A percentile compares a stretch with the other conserved stretches of the same genome.
phyloP scores from a whole-genome alignment of 2,329 filamentous ascomycete species.

The Laburnicola sp. region DNA sequence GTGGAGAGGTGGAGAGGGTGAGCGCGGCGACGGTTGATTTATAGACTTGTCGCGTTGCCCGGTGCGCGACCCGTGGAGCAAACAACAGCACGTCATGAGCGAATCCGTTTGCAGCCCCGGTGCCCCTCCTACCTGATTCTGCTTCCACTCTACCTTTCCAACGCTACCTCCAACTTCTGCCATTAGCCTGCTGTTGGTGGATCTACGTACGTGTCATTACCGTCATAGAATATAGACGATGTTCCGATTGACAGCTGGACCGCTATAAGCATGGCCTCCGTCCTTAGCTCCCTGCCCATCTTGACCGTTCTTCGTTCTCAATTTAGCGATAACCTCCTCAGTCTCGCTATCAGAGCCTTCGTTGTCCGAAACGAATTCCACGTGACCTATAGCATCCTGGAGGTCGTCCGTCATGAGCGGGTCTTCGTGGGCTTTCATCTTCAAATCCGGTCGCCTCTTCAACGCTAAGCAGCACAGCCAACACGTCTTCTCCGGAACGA shows the following conservation, averaged over 20 bases:
- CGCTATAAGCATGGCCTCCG: too few relatives aligned
- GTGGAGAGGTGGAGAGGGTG: too few relatives aligned
- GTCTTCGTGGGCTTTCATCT: not conserved
- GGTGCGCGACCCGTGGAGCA: too few relatives aligned
- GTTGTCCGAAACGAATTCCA: not conserved
- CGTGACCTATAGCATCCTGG: not conserved
- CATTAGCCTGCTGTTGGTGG: too few relatives aligned
- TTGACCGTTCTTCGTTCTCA: not conserved
- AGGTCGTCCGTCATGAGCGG: not conserved
- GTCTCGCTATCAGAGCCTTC: not conserved
- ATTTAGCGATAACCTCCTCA: not conserved
- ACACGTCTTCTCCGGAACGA: conserved; percentile 1
- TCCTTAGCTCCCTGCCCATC: not conserved
- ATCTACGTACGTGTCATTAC: too few relatives aligned
- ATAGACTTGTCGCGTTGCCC: too few relatives aligned
- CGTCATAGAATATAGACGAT: conserved; percentile 2
- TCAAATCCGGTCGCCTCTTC: not conserved
- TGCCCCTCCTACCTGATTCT: too few relatives aligned
- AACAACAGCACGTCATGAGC: too few relatives aligned
- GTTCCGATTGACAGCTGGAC: not conserved
- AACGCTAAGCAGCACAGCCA: conserved; percentile 5
- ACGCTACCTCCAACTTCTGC: too few relatives aligned
- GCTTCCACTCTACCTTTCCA: too few relatives aligned
- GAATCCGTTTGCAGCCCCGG: too few relatives aligned
- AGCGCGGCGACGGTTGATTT: too few relatives aligned